These are phyloP conservation scores for Fonsecaea erecta DNA, from an alignment of 2,329 filamentous ascomycete species.

Conservation along the genomic window DNA sequence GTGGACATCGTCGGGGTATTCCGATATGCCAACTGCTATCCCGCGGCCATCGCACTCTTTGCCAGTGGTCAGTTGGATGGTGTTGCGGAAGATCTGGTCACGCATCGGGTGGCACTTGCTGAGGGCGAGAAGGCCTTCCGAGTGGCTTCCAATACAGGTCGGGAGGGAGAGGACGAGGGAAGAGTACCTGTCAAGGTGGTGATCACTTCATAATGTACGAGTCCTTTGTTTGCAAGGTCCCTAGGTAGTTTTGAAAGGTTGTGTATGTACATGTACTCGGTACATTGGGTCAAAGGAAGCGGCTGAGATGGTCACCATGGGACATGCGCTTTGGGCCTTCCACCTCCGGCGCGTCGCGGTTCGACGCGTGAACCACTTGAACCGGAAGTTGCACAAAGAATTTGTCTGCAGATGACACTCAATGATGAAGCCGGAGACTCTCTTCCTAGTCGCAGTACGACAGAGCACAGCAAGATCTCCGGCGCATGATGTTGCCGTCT, in stretches of 20 bases:
- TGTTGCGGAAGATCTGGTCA: conserved; percentile 58
- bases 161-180: conserved; percentile 57
- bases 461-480: not conserved
- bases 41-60: conserved; percentile 59
- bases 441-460: not conserved
- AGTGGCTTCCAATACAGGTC: conserved; percentile 51
- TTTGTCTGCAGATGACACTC: not conserved
- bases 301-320: not conserved
- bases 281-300: not conserved
- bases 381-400: not conserved
- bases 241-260: not conserved
- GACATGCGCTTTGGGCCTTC: not conserved
- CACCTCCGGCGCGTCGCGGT: not conserved
- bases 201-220: conserved; percentile 39
- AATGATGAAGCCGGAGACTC: not conserved
- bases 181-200: conserved; percentile 60
- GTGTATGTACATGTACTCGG: not conserved
- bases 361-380: not conserved
- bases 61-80: conserved; percentile 55
- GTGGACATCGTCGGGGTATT: conserved; percentile 64
- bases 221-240: not conserved
- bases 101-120: conserved; percentile 56
- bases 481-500: not conserved
- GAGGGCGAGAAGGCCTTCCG: conserved; percentile 57
- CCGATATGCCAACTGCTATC: conserved; percentile 60